Percentiles rank a stretch among this genome's conserved stretches.
Evolutionary conservation across 1,139 yeast genomes (phyloP).

Genomic region (Kodamaea ohmeri): DNA sequence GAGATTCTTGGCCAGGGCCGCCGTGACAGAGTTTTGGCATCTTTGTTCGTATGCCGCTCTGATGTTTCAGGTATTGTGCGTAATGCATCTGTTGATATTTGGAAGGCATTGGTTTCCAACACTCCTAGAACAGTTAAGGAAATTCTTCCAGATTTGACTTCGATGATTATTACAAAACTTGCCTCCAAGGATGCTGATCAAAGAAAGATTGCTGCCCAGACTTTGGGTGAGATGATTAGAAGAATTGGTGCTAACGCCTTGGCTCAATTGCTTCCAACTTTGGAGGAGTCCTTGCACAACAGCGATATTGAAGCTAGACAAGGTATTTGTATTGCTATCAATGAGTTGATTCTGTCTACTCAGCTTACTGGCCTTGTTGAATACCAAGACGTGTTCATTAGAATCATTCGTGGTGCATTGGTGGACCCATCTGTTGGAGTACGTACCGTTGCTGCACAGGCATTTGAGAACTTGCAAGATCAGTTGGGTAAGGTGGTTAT

Average conservation of each 20-base stretch:
- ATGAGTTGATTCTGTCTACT: constrained; percentile 80
- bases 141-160: constrained; percentile 79
- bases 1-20: constrained; percentile 85
- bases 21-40: constrained; percentile 80
- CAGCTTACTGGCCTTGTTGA: constrained; percentile 58
- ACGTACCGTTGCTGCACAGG: constrained; percentile 86
- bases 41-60: constrained; percentile 88
- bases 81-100: constrained; percentile 87
- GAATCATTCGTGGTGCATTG: constrained; percentile 74
- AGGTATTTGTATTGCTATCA: constrained; percentile 93
- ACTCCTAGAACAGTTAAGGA: constrained; percentile 97
- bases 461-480: constrained; percentile 84
- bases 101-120: constrained; percentile 95
- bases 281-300: constrained; percentile 63
- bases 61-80: constrained; percentile 88
- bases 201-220: constrained; percentile 86
- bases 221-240: constrained; percentile 92
- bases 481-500: constrained; percentile 81
- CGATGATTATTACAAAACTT: constrained; percentile 74
- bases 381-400: constrained; percentile 68
- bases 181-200: constrained; percentile 78
- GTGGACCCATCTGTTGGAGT: constrained; percentile 72
- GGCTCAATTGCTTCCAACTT: constrained; percentile 79
- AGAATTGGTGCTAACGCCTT: constrained; percentile 92
- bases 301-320: constrained; percentile 80